These are phyloP conservation scores for Colletotrichum neosansevieriae DNA, from an alignment of 2,329 filamentous ascomycete species.

Conservation along the genomic window DNA sequence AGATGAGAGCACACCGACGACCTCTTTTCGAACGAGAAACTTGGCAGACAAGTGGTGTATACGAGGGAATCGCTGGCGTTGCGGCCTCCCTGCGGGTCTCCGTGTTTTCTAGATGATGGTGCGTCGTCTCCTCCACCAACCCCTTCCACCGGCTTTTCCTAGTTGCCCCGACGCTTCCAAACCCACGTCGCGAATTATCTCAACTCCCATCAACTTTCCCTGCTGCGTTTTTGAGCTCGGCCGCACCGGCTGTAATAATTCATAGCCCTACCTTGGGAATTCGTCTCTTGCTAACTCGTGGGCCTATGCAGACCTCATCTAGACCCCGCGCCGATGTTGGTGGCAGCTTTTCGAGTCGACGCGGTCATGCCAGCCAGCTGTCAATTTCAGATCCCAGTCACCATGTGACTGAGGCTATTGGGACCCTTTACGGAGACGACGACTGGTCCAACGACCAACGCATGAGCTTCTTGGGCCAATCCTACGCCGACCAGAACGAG, in stretches of 20 bases:
- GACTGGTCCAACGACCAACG: constrained; percentile 70
- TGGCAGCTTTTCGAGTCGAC: constrained; percentile 68
- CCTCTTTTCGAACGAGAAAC: constrained; percentile 35
- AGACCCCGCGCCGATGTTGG: constrained; percentile 67
- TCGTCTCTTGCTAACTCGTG: constrained; percentile 42
- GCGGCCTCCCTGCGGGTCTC: constrained; percentile 53
- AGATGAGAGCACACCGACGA: constrained; percentile 38
- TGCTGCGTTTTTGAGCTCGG: background rate
- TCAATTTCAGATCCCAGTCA: constrained; percentile 89
- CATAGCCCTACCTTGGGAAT: background rate
- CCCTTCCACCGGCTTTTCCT: background rate
- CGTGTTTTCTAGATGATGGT: constrained; percentile 62
- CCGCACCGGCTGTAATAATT: background rate
- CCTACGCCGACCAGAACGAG: constrained; percentile 62
- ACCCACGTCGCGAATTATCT: background rate
- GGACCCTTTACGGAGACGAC: constrained; percentile 87
- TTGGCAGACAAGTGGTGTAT: constrained; percentile 36
- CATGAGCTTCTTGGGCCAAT: constrained; percentile 76
- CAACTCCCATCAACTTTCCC: background rate
- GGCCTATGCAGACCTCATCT: constrained; percentile 64
- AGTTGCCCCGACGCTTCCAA: background rate
- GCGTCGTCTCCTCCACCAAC: constrained; percentile 46
- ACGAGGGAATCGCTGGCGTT: constrained; percentile 48
- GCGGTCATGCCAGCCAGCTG: constrained; percentile 68
- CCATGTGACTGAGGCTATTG: constrained; percentile 94